Evolutionary conservation across 495 filamentous ascomycete genomes (phyloP).

Genomic region (Alectoria sarmentosa): DNA sequence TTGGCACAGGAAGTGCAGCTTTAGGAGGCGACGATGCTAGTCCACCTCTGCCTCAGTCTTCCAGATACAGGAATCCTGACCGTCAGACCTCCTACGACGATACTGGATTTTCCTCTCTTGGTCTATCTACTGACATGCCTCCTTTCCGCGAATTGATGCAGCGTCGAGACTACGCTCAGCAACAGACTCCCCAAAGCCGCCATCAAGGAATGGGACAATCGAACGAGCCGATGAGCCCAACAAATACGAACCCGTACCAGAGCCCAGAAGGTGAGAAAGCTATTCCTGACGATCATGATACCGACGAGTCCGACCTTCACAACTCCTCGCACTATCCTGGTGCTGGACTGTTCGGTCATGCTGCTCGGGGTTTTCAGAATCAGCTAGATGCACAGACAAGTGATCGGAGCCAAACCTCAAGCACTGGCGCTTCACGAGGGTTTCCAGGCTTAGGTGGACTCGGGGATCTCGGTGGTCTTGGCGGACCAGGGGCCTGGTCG

Average conservation of each 20-base stretch:
- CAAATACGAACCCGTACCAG: slow-evolving; percentile 95
- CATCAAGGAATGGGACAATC: slow-evolving; percentile 40
- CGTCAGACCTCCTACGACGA: slow-evolving; percentile 46
- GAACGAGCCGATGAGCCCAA: slow-evolving; percentile 74
- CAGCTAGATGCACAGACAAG: slow-evolving; percentile 58
- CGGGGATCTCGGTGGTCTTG: slow-evolving; percentile 51
- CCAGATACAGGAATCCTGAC: slow-evolving; percentile 49
- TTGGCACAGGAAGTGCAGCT: slow-evolving; percentile 63
- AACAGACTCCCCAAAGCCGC: slow-evolving; percentile 49
- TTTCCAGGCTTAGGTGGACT: slow-evolving; percentile 61
- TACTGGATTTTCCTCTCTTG: slow-evolving; percentile 56
- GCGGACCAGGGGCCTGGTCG: slow-evolving; percentile 43
- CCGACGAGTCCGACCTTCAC: slow-evolving; percentile 52
- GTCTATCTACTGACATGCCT: slow-evolving; percentile 69
- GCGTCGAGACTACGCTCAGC: slow-evolving; percentile 50
- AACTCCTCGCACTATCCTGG: slow-evolving; percentile 46
- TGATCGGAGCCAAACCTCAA: slow-evolving; percentile 86
- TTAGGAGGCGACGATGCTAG: slow-evolving; percentile 74
- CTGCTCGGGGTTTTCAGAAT: slow-evolving; percentile 39
- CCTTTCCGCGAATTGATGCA: slow-evolving; percentile 57
- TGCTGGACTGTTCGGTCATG: slow-evolving; percentile 41
- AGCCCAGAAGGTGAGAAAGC: slow-evolving; percentile 80
- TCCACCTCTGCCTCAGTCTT: slow-evolving; percentile 42
- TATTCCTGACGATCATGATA: slow-evolving; percentile 59
- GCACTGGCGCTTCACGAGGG: slow-evolving; percentile 60